Conservation (phyloP, 1,284 basidiomycete species). For the Boletus semigastroideus region DNA sequence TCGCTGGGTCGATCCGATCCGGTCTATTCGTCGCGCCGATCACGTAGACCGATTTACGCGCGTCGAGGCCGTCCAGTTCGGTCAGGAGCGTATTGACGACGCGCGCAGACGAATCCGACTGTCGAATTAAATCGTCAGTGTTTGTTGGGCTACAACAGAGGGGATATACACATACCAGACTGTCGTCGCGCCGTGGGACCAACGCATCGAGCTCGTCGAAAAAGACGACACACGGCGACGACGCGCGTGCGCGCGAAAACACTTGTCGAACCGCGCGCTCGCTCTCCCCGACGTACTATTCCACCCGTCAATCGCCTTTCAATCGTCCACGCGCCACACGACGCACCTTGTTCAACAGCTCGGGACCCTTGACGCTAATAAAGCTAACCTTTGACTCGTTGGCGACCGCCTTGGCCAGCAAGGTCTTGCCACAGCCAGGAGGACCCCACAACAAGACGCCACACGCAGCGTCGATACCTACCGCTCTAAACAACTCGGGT, state of each 20-base stretch:
- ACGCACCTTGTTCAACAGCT: slow-evolving; percentile 88
- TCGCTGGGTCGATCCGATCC: slow-evolving; percentile 98
- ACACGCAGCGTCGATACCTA: slow-evolving; percentile 86
- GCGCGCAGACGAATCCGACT: slow-evolving; percentile 96
- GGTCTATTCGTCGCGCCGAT: slow-evolving; percentile 98
- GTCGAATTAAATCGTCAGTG: too few relatives aligned
- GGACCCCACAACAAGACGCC: slow-evolving; percentile 98
- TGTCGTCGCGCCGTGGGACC: slow-evolving; percentile 92
- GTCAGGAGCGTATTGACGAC: slow-evolving; percentile 97
- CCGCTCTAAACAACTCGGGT: slow-evolving; percentile 84
- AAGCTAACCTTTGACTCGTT: slow-evolving; percentile 95
- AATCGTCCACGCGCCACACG: background rate
- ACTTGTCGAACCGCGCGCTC: slow-evolving; percentile 94
- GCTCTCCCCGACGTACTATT: slow-evolving; percentile 94
- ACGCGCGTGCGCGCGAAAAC: slow-evolving; percentile 85
- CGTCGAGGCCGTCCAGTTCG: slow-evolving; percentile 92
- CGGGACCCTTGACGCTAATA: slow-evolving; percentile 96
- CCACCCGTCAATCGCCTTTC: background rate
- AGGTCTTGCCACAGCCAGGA: slow-evolving; percentile 95
- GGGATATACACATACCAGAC: slow-evolving; percentile 56
- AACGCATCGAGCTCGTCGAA: slow-evolving; percentile 97
- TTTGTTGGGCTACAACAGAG: too few relatives aligned
- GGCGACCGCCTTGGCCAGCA: slow-evolving; percentile 95
- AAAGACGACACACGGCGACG: slow-evolving; percentile 89
- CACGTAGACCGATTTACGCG: slow-evolving; percentile 90